A percentile compares a stretch with the other conserved stretches of the same genome.
These are phyloP conservation scores for Voacanga thouarsii DNA, from an alignment of 257 asterid species.

Conservation along the genomic window DNA sequence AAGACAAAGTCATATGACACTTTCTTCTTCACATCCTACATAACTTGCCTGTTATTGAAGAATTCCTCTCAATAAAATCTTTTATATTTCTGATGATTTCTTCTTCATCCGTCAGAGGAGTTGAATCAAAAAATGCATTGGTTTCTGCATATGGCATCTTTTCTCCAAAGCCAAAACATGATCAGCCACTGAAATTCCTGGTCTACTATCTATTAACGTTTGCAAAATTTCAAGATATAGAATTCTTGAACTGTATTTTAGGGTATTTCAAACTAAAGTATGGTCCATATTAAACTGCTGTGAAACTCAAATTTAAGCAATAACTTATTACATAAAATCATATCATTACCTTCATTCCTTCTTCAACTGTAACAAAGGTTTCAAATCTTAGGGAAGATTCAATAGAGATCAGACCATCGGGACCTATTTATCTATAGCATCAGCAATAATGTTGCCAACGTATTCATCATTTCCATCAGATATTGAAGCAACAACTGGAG, in stretches of 20 bases:
- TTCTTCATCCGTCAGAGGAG: too few relatives aligned
- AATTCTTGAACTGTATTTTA: neutral
- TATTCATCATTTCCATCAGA: constrained; percentile 92
- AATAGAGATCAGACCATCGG: constrained; percentile 76
- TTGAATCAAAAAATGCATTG: too few relatives aligned
- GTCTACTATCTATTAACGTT: neutral
- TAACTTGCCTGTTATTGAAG: too few relatives aligned
- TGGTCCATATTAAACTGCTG: neutral
- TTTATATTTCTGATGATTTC: too few relatives aligned
- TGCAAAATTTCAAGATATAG: neutral
- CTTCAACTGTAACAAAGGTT: constrained; percentile 74
- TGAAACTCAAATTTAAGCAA: neutral
- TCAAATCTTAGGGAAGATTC: constrained; percentile 83
- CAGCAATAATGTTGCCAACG: constrained; percentile 74
- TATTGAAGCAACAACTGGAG: constrained; percentile 86
- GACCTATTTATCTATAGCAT: constrained; percentile 87
- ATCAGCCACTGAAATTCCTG: neutral
- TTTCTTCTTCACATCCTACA: constrained; percentile 14
- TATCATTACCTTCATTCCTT: constrained; percentile 90
- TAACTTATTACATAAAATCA: neutral
- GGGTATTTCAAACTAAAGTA: neutral
- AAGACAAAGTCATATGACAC: constrained; percentile 3
- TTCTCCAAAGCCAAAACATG: neutral
- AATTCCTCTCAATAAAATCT: too few relatives aligned
- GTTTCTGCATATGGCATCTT: too few relatives aligned